Conservation (phyloP, 257 asterid species). For the Solanum pimpinellifolium region DNA sequence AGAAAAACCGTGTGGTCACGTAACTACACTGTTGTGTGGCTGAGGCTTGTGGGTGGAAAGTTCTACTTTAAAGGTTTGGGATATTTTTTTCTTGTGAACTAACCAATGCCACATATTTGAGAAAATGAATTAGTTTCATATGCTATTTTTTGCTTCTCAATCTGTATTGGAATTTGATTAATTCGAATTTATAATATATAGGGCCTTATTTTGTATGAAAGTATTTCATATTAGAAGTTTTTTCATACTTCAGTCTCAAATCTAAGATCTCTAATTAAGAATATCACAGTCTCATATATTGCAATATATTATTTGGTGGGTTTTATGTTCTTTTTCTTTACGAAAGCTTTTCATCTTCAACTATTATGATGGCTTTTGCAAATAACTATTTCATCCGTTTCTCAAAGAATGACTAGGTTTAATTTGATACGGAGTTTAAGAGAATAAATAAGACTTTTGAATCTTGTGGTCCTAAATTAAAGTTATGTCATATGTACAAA, state of each 20-base stretch:
- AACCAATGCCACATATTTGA: background rate
- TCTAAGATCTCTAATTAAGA: too few species aligned
- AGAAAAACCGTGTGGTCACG: background rate
- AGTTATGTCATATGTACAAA: too few species aligned
- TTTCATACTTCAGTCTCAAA: too few species aligned
- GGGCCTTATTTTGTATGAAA: too few species aligned
- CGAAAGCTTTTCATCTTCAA: background rate
- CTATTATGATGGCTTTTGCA: background rate
- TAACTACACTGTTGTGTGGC: background rate
- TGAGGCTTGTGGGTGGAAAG: background rate
- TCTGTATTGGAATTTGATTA: too few species aligned
- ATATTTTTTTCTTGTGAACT: background rate
- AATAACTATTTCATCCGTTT: too few species aligned
- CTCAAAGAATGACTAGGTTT: too few species aligned
- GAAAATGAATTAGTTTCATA: background rate
- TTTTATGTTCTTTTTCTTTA: background rate
- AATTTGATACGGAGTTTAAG: rapidly evolving
- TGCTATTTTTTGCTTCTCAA: too few species aligned
- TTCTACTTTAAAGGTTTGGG: background rate
- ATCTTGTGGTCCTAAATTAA: too few species aligned
- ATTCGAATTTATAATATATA: too few species aligned
- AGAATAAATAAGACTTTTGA: rapidly evolving
- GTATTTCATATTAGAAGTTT: too few species aligned
- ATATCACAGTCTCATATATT: rapidly evolving
- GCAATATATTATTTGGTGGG: background rate